phyloP scores from a whole-genome alignment of 495 filamentous ascomycete species.

The Penicillium argentinense region DNA sequence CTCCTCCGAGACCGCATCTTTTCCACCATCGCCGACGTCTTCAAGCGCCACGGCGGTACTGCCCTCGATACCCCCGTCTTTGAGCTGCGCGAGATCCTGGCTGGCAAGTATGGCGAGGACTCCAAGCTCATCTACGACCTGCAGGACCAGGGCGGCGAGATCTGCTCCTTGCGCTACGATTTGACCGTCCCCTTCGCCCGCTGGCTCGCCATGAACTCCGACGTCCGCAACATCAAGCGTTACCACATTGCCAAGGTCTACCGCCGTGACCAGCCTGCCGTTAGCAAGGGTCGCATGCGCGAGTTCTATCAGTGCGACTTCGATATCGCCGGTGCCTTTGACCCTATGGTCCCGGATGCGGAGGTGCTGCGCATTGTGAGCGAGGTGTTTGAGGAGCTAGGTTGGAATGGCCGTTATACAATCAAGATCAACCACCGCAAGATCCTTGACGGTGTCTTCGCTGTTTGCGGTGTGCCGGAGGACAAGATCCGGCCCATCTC shows the following conservation, averaged over 20 bases:
- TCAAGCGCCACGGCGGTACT: constrained; percentile 85
- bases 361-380: constrained; percentile 81
- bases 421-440: constrained; percentile 97
- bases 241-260: constrained; percentile 92
- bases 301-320: constrained; percentile 99
- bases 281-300: constrained; percentile 87
- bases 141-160: constrained; percentile 80
- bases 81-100: constrained; percentile 73
- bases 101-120: constrained; percentile 92
- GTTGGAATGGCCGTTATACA: constrained; percentile 68
- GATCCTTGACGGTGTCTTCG: constrained; percentile 89
- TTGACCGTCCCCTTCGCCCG: constrained; percentile 88
- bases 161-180: constrained; percentile 85
- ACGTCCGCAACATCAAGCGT: constrained; percentile 73
- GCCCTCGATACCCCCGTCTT: constrained; percentile 86
- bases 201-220: constrained; percentile 81
- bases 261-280: constrained; percentile 75
- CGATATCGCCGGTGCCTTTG: constrained; percentile 87
- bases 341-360: constrained; percentile 95
- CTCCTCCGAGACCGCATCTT: constrained; percentile 69
- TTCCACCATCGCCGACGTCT: constrained; percentile 75
- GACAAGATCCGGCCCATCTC: constrained; percentile 86
- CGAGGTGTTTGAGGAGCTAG: constrained; percentile 81
- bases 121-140: constrained; percentile 89
- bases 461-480: constrained; percentile 82